phyloP scores from a whole-genome alignment of 73 alveolate genomes.

The Paramecium sonneborni region DNA sequence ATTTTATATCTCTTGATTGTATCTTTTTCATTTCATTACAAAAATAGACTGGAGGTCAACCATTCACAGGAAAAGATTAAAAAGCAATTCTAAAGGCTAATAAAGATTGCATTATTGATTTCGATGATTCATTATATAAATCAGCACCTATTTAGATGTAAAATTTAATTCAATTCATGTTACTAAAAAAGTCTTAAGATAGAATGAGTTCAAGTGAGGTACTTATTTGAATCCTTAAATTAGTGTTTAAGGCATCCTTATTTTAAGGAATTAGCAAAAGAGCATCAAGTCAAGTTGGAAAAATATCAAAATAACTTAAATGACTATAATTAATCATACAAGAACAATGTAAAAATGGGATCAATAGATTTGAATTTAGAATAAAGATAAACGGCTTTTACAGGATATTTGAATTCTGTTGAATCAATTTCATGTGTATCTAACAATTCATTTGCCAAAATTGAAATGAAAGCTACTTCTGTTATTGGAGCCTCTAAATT shows the following conservation, averaged over 20 bases:
- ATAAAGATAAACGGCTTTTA: not conserved
- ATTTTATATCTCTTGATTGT: conserved; percentile 27
- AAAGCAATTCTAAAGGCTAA: conserved; percentile 28
- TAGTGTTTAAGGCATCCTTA: conserved; percentile 35
- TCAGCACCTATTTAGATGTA: not conserved
- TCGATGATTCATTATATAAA: conserved; percentile 18
- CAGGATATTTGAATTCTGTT: not conserved
- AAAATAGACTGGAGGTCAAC: conserved; percentile 39
- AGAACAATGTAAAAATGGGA: not conserved
- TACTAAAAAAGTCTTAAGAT: not conserved
- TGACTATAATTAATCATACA: not conserved
- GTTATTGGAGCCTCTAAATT: not conserved
- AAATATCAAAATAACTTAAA: not conserved
- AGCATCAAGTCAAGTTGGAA: not conserved
- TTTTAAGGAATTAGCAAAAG: conserved; percentile 10
- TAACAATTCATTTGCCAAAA: not conserved
- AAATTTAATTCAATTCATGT: not conserved
- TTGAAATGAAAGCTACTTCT: not conserved
- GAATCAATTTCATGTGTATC: not conserved
- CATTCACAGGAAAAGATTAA: conserved; percentile 59
- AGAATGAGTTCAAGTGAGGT: conserved; percentile 38
- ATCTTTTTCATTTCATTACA: not conserved
- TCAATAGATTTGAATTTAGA: not conserved
- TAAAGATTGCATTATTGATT: conserved; percentile 51
- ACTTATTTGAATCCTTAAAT: not conserved